Percentiles rank a stretch among this genome's conserved stretches.
These are phyloP conservation scores for Sclerotinia trifoliorum DNA, from an alignment of 2,329 filamentous ascomycete genomes.

Conservation along the genomic window DNA sequence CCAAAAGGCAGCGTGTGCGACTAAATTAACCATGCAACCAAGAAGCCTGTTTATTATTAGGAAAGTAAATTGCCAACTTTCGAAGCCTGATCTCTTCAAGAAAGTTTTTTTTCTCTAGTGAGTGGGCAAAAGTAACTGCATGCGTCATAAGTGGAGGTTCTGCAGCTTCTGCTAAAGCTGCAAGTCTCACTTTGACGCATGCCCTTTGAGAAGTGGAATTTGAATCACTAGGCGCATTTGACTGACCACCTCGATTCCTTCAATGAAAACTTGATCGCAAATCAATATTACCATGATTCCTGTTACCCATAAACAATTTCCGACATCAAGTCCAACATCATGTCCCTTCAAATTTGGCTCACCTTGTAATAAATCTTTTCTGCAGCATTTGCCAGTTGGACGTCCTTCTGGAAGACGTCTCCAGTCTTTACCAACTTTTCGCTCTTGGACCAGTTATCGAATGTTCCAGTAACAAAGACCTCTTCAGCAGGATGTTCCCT, in stretches of 20 bases:
- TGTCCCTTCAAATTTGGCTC: slow-evolving; percentile 38
- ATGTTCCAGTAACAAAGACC: slow-evolving; percentile 93
- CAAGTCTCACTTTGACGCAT: slow-evolving; percentile 13
- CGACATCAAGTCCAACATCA: neutral
- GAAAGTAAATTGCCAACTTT: slow-evolving; percentile 17
- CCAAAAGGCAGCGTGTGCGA: slow-evolving; percentile 6
- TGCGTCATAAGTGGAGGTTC: slow-evolving; percentile 23
- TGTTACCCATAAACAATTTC: neutral
- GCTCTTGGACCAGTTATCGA: slow-evolving; percentile 90
- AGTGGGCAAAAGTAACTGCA: neutral
- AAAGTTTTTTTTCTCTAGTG: neutral
- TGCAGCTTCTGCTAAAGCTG: slow-evolving; percentile 14
- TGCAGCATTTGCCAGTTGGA: slow-evolving; percentile 63
- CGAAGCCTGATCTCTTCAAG: slow-evolving; percentile 7
- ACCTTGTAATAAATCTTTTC: slow-evolving; percentile 96
- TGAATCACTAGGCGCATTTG: slow-evolving; percentile 17
- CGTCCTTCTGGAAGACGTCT: slow-evolving; percentile 74
- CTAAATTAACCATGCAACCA: slow-evolving; percentile 6
- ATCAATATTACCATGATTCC: neutral
- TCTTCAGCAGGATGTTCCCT: slow-evolving; percentile 82
- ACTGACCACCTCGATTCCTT: neutral
- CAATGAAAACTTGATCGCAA: neutral
- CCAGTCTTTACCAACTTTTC: slow-evolving; percentile 77
- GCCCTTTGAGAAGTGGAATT: slow-evolving; percentile 18
- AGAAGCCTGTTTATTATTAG: slow-evolving; percentile 12